Conservation (phyloP, 805 yeast species). For the Ogataea polymorpha region DNA sequence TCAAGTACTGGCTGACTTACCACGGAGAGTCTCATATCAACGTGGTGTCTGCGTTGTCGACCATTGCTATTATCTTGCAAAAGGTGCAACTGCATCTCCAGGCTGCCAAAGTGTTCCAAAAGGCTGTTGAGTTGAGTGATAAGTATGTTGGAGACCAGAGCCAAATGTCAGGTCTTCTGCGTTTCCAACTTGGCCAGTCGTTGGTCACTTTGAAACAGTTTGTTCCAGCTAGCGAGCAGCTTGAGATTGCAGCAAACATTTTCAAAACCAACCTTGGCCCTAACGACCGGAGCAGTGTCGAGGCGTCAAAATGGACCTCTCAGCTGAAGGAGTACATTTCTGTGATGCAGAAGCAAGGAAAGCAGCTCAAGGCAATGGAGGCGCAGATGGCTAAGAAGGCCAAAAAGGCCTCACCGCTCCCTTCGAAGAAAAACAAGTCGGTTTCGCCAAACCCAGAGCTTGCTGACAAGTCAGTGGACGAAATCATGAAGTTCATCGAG, state of each 20-base stretch:
- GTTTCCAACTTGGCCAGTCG: slow-evolving; percentile 67
- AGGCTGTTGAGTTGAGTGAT: slow-evolving; percentile 50
- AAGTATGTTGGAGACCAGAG: slow-evolving; percentile 55
- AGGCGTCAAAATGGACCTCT: slow-evolving; percentile 61
- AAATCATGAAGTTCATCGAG: slow-evolving; percentile 66
- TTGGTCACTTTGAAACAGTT: slow-evolving; percentile 51
- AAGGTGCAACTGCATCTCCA: slow-evolving; percentile 44
- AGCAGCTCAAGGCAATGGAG: slow-evolving; percentile 27
- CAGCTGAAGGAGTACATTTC: slow-evolving; percentile 52
- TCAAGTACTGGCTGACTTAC: slow-evolving; percentile 55
- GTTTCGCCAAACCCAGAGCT: slow-evolving; percentile 48
- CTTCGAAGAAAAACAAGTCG: slow-evolving; percentile 31
- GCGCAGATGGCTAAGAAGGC: slow-evolving; percentile 23
- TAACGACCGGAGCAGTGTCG: slow-evolving; percentile 63
- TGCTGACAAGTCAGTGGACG: slow-evolving; percentile 67
- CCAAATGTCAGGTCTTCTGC: slow-evolving; percentile 60
- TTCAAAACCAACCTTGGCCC: slow-evolving; percentile 63
- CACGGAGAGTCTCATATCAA: slow-evolving; percentile 70
- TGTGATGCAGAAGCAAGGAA: slow-evolving; percentile 42
- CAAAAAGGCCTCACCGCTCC: slow-evolving; percentile 17
- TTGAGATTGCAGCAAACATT: slow-evolving; percentile 52
- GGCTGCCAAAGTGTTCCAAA: slow-evolving; percentile 51
- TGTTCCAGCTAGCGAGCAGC: slow-evolving; percentile 53
- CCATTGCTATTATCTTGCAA: slow-evolving; percentile 59
- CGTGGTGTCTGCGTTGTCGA: slow-evolving; percentile 56